Conservation (phyloP, 208 protist species). For the Wallacemonas collosoma region DNA sequence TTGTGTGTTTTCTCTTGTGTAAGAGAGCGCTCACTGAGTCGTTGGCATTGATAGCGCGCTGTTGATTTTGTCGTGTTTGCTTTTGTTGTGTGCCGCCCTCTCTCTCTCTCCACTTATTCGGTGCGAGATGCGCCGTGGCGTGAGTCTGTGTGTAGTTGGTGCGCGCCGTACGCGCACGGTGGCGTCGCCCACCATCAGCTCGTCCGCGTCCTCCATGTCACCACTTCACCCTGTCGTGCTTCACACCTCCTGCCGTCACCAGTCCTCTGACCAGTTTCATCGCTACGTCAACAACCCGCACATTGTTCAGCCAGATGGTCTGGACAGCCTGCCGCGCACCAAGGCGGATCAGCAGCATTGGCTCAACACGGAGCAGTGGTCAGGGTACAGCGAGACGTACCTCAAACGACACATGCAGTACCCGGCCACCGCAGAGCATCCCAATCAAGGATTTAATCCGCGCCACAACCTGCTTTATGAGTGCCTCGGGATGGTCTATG, state of each 20-base stretch:
- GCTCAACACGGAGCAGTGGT: constrained; percentile 90
- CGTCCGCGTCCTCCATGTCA: not conserved
- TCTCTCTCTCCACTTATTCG: not conserved
- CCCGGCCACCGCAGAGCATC: constrained; percentile 70
- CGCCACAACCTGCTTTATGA: constrained; percentile 62
- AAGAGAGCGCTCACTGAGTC: no score
- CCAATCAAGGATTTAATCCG: constrained; percentile 58
- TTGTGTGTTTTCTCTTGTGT: not conserved
- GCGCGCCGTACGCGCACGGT: not conserved
- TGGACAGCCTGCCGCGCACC: constrained; percentile 72
- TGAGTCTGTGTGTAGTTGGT: not conserved
- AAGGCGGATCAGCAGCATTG: constrained; percentile 86
- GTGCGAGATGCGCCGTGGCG: not conserved
- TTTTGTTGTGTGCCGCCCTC: not conserved
- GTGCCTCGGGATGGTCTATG: constrained; percentile 65
- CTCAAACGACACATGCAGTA: constrained; percentile 85
- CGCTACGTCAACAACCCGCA: constrained; percentile 83
- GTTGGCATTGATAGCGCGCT: no score
- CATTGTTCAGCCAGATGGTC: constrained; percentile 81
- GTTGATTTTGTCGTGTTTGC: constrained; percentile 8
- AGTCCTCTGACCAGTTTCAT: constrained; percentile 85
- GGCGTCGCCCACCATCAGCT: not conserved
- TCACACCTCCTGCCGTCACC: constrained; percentile 32
- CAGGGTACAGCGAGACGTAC: constrained; percentile 86
- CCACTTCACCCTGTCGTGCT: constrained; percentile 10